A percentile compares a stretch with the other conserved stretches of the same genome.
phyloP scores from a whole-genome alignment of 2,329 filamentous ascomycete genomes.

The Mycosphaerella sp. region DNA sequence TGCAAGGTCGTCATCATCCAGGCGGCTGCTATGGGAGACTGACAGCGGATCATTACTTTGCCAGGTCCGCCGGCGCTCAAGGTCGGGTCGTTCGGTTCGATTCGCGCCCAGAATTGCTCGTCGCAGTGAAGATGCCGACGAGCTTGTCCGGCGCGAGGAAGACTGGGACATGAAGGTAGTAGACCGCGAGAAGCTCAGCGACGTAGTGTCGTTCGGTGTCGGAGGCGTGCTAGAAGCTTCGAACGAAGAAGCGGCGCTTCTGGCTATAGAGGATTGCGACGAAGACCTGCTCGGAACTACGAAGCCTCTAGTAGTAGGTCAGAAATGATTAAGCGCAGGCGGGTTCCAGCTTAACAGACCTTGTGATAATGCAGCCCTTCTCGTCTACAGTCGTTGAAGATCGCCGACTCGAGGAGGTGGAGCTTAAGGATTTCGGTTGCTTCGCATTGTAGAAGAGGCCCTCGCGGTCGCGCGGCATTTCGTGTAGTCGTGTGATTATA shows the following conservation, averaged over 20 bases:
- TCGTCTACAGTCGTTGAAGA: slow-evolving; percentile 19
- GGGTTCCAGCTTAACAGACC: neutral
- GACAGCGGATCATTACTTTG: neutral
- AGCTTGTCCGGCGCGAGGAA: neutral
- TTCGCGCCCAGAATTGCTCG: neutral
- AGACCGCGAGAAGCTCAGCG: slow-evolving; percentile 10
- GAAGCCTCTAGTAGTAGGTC: slow-evolving; percentile 15
- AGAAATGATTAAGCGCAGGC: neutral
- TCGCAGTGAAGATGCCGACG: slow-evolving; percentile 12
- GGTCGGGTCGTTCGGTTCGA: neutral
- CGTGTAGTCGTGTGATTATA: neutral
- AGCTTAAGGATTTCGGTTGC: slow-evolving; percentile 4
- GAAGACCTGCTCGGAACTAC: slow-evolving; percentile 18
- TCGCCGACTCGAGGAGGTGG: slow-evolving; percentile 11
- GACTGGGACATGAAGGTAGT: neutral
- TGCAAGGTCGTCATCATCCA: slow-evolving; percentile 12
- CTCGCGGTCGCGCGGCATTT: slow-evolving; percentile 11
- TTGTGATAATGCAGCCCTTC: slow-evolving; percentile 20
- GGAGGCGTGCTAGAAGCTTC: slow-evolving; percentile 12
- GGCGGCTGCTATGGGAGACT: slow-evolving; percentile 4
- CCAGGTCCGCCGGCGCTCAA: slow-evolving; percentile 1
- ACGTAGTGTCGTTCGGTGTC: slow-evolving; percentile 10
- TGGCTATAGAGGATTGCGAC: slow-evolving; percentile 14
- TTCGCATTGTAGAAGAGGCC: slow-evolving; percentile 18
- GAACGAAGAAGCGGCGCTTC: slow-evolving; percentile 11